Conservation (phyloP, 2,329 filamentous ascomycete genomes). For the Delphinella strobiligena region DNA sequence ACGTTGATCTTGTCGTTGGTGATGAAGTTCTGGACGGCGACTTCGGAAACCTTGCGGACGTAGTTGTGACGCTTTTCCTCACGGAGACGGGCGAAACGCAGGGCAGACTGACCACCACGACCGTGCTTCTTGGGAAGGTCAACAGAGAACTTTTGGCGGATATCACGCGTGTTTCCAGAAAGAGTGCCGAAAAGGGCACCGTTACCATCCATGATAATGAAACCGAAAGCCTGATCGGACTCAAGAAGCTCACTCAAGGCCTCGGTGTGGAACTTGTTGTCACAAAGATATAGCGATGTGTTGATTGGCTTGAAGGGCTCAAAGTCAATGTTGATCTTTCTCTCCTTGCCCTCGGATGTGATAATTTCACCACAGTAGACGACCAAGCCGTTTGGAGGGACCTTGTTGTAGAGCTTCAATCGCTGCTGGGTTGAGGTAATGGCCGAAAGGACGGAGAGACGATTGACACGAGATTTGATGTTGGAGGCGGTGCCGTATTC, state of each 20-base stretch:
- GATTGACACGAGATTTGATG: constrained; percentile 98
- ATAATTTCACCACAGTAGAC: constrained; percentile 99
- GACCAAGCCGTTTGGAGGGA: constrained; percentile 92
- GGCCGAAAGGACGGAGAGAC: constrained; percentile 92
- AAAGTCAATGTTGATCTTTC: constrained; percentile 99
- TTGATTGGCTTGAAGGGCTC: constrained; percentile 99
- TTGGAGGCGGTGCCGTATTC: constrained; percentile 77
- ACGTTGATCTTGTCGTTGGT: constrained; percentile 98
- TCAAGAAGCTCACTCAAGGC: constrained; percentile 92
- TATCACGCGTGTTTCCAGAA: constrained; percentile 91
- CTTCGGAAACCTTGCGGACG: constrained; percentile 93
- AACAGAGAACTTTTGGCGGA: constrained; percentile 96
- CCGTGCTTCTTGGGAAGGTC: constrained; percentile 99
- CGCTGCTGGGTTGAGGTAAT: constrained; percentile 99
- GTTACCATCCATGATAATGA: constrained; percentile 99
- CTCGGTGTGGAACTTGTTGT: constrained; percentile 99
- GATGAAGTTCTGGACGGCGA: constrained; percentile 98
- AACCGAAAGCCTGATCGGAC: constrained; percentile 97
- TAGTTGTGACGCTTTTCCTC: constrained; percentile 99
- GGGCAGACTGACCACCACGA: constrained; percentile 97
- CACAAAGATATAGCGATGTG: constrained; percentile 96
- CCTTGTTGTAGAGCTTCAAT: constrained; percentile 98
- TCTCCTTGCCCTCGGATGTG: constrained; percentile 94
- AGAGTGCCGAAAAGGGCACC: constrained; percentile 93
- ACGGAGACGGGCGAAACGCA: constrained; percentile 98